phyloP scores from a whole-genome alignment of 768 basidiomycete species.

The Mycena albidolilacea region DNA sequence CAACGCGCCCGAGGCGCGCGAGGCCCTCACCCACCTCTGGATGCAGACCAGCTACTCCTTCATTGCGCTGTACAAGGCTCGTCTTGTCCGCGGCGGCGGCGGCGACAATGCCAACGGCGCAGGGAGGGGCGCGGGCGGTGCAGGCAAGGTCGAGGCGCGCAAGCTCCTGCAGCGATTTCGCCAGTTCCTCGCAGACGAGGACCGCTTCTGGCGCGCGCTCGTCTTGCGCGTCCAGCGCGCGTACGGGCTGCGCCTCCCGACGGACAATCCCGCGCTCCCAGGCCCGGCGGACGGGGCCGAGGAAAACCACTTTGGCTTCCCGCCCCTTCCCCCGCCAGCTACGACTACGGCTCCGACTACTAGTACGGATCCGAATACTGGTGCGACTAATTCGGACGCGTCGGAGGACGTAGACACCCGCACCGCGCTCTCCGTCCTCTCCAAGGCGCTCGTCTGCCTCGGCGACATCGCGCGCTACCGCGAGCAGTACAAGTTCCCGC shows the following conservation, averaged over 20 bases:
- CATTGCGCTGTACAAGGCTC: constrained; percentile 87
- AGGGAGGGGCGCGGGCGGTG: constrained; percentile 40
- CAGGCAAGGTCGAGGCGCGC: constrained; percentile 80
- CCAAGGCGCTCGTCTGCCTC: constrained; percentile 91
- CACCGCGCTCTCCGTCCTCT: constrained; percentile 73
- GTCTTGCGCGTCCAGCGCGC: constrained; percentile 81
- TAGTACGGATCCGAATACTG: too few species aligned
- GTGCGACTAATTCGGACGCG: too few species aligned
- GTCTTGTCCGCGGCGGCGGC: constrained; percentile 67
- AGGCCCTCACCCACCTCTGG: constrained; percentile 90
- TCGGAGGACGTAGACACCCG: constrained; percentile 59
- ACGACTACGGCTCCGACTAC: too few species aligned
- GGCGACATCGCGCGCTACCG: constrained; percentile 96
- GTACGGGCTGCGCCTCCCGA: constrained; percentile 73
- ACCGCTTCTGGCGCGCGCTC: constrained; percentile 91
- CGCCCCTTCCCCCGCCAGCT: neutral
- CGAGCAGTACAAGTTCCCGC: constrained; percentile 86
- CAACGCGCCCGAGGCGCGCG: constrained; percentile 79
- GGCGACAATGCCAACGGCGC: constrained; percentile 49
- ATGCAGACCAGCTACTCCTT: constrained; percentile 92
- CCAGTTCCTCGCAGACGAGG: constrained; percentile 91
- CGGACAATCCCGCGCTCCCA: constrained; percentile 58
- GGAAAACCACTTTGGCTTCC: constrained; percentile 37
- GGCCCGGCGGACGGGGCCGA: constrained; percentile 15
- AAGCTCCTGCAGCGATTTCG: constrained; percentile 91